Base-by-base conservation (phyloP, 345 rosid species). In the Cardamine chenopodiifolia region DNA sequence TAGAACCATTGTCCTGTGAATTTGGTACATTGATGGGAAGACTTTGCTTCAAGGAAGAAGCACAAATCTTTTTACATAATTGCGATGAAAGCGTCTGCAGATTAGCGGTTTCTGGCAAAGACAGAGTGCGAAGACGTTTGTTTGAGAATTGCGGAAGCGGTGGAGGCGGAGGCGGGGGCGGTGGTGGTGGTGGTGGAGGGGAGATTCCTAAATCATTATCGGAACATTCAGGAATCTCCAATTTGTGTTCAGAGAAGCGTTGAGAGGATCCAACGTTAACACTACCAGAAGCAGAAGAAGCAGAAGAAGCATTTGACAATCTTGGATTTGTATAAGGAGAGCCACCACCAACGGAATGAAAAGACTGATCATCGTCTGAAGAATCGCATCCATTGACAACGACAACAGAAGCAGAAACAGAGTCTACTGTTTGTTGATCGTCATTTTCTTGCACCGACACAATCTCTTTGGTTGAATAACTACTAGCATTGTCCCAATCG, bases 341-440 rank as follows among this genome's bases (percentile, higher is more conserved):
- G 69, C 84, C 92, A 63, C 83, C 92, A 52, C 74, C 71, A 80
- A 80, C 64, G 1, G 98, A 95, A 76, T 92, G 99, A 73, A 90
- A 95, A 77, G 97, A 92, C 70, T 90, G 96, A 70, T 89, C 91
- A 53, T 86, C 90, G 8, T 88, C 99, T 7, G 93, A 87, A 11
- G 93, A 80, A 78, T 75, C 83, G 2, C 71, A 68, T 49, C 84
- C 88, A 26, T 76, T 57, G 37, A 71, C 66, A 78, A 80, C 62
- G 52, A 60, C 71, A 76, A 71, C 78, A 73, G 82, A 81, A 35
- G 7, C 76, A 57, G 64, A 65, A 8, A 71, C 74, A 52, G 79
- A 75, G 29, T 76, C 39, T 44, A 72, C 85, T 66, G 62, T 58
- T 58, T 66, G 40, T 23, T 72, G 85, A 62, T 70, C 86, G 71